Conservation (phyloP, 2,329 filamentous ascomycete species). For the Pyrenochaeta sp. region DNA sequence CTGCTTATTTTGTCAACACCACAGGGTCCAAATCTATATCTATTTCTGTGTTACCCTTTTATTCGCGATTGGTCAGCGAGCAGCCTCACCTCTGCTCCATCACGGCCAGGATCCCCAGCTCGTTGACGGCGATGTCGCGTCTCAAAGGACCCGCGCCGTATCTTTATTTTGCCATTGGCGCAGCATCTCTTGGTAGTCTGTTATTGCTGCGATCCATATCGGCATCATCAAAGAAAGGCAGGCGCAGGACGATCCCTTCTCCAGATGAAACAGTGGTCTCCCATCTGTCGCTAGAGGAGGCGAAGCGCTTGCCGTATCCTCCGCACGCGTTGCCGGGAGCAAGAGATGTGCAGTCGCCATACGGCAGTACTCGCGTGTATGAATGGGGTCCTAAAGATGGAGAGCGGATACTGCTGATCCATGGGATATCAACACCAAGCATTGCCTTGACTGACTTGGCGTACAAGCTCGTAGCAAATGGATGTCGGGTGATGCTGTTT, state of each 20-base stretch:
- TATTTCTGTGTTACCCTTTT: conserved; percentile 26
- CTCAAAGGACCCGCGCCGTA: conserved; percentile 27
- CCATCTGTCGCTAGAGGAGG: conserved; percentile 32
- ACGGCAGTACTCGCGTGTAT: conserved; percentile 76
- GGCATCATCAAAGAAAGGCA: conserved; percentile 24
- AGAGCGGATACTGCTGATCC: conserved; percentile 76
- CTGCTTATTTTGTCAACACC: conserved; percentile 26
- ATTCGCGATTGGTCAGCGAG: conserved; percentile 29
- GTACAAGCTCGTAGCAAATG: conserved; percentile 68
- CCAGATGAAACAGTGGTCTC: conserved; percentile 39
- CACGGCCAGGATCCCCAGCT: conserved; percentile 19
- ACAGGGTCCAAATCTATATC: conserved; percentile 22
- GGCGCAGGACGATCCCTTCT: conserved; percentile 31
- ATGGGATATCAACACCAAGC: conserved; percentile 83
- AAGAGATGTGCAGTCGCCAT: conserved; percentile 73
- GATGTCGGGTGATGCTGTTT: conserved; percentile 82
- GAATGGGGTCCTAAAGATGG: conserved; percentile 81
- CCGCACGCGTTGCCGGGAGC: conserved; percentile 73
- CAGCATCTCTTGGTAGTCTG: conserved; percentile 37
- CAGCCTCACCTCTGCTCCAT: conserved; percentile 9
- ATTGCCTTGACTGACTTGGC: conserved; percentile 73
- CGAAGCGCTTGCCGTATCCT: conserved; percentile 64
- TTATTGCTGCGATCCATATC: conserved; percentile 32
- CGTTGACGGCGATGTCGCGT: conserved; percentile 22
- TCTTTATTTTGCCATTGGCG: conserved; percentile 30